Evolutionary conservation across 768 basidiomycete genomes (phyloP).

Genomic region (Myochromella boudieri): DNA sequence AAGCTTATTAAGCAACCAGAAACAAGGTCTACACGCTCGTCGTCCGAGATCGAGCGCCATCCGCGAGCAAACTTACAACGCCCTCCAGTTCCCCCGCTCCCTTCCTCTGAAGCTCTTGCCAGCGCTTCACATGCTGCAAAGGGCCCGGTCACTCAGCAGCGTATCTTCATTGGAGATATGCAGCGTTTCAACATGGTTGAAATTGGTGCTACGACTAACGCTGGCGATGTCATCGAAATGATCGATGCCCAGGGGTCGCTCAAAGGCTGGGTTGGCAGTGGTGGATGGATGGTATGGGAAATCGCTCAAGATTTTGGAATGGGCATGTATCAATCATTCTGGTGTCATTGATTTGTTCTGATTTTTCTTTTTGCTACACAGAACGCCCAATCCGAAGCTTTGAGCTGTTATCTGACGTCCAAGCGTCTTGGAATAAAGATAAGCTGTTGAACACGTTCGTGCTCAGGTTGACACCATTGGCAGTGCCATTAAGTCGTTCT

Average conservation of each 20-base stretch:
- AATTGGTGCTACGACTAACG: constrained; percentile 63
- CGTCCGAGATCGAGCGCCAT: constrained; percentile 23
- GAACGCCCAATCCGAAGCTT: constrained; percentile 90
- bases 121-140: constrained; percentile 23
- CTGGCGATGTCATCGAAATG: constrained; percentile 68
- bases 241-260: constrained; percentile 69
- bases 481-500: constrained; percentile 54
- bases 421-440: constrained; percentile 86
- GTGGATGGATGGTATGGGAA: constrained; percentile 89
- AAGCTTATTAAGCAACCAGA: constrained; percentile 17
- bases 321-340: constrained; percentile 54
- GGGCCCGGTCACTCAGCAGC: constrained; percentile 52
- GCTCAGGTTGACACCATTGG: constrained; percentile 71
- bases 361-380: constrained; percentile 29
- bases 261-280: constrained; percentile 54
- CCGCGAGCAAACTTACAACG: constrained; percentile 23
- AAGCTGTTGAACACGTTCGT: constrained; percentile 80
- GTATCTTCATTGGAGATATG: constrained; percentile 76
- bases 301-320: constrained; percentile 89
- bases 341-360: background rate
- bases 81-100: constrained; percentile 38
- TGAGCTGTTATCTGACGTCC: constrained; percentile 78
- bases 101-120: constrained; percentile 32
- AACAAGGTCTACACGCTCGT: constrained; percentile 19
- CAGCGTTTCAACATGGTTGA: constrained; percentile 77